Conservation (phyloP, 2,329 filamentous ascomycete genomes). For the Bipolaris zeicola region DNA sequence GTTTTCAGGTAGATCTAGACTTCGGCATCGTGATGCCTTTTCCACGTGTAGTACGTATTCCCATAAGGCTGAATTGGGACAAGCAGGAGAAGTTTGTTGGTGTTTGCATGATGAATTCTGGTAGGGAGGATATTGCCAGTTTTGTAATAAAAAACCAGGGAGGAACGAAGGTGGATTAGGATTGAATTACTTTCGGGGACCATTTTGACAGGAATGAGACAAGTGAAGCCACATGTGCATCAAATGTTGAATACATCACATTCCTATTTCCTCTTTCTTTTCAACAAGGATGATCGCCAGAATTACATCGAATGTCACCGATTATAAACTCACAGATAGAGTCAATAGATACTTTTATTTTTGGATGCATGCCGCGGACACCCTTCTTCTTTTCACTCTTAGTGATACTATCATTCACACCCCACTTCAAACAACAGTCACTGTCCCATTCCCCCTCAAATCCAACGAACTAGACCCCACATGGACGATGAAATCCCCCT, state of each 20-base stretch:
- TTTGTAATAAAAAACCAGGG: slow-evolving; percentile 2
- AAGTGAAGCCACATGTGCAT: too few species aligned
- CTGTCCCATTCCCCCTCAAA: slow-evolving; percentile 61
- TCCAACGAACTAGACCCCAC: slow-evolving; percentile 65
- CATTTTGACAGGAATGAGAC: slow-evolving; percentile 12
- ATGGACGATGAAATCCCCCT: slow-evolving; percentile 67
- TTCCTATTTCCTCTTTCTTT: background rate
- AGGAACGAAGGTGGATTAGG: slow-evolving; percentile 6
- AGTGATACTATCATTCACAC: too few species aligned
- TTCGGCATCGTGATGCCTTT: too few species aligned
- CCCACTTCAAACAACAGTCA: slow-evolving; percentile 53
- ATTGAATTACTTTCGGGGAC: slow-evolving; percentile 13
- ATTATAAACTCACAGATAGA: background rate
- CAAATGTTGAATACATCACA: background rate
- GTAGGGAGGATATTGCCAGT: slow-evolving; percentile 4
- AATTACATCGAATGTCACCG: background rate
- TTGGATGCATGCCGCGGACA: background rate
- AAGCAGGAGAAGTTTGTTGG: slow-evolving; percentile 13
- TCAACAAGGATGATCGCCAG: too few species aligned
- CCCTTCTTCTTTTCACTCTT: background rate
- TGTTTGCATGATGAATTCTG: background rate
- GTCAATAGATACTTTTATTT: background rate
- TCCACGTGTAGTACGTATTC: too few species aligned
- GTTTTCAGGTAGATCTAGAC: too few species aligned
- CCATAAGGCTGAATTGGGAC: background rate